A percentile compares a stretch with the other conserved stretches of the same genome.
phyloP scores from a whole-genome alignment of 208 protist genomes.

The Herpetomonas samuelpessoai region DNA sequence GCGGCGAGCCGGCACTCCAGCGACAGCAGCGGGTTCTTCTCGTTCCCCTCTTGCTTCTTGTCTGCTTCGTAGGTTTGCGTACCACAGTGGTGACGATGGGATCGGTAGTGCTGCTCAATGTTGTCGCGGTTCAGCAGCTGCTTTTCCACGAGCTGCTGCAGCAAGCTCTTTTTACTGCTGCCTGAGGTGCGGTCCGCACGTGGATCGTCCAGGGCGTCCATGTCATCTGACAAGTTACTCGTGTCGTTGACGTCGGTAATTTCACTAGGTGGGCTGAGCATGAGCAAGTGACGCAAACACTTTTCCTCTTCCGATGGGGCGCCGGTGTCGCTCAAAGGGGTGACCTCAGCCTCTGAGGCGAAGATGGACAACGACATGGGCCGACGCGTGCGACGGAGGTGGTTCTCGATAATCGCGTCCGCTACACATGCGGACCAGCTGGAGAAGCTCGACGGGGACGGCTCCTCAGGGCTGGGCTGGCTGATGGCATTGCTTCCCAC shows the following conservation, averaged over 20 bases:
- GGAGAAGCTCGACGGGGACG: conserved; percentile 4
- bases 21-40: conserved; percentile 42
- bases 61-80: conserved; percentile 55
- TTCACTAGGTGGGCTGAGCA: not conserved
- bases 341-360: conserved; percentile 73
- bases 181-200: conserved; percentile 11
- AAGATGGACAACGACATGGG: conserved; percentile 81
- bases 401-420: conserved; percentile 78
- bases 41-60: conserved; percentile 6
- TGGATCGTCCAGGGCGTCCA: conserved; percentile 20
- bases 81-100: conserved; percentile 35
- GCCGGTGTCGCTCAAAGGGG: conserved; percentile 41
- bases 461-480: not conserved
- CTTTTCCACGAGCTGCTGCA: conserved; percentile 44
- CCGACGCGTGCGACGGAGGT: conserved; percentile 69
- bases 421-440: conserved; percentile 52
- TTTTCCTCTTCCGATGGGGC: conserved; percentile 36
- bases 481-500: too few species aligned
- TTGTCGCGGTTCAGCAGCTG: conserved; percentile 26
- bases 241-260: not conserved
- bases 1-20: conserved; percentile 82
- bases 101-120: not conserved
- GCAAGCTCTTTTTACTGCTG: conserved; percentile 40
- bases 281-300: conserved; percentile 48
- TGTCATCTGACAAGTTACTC: not conserved